Evolutionary conservation across 768 basidiomycete genomes (phyloP), one percentile per base, ranked within the genome.

Genomic region (Sarcodon sp.): DNA sequence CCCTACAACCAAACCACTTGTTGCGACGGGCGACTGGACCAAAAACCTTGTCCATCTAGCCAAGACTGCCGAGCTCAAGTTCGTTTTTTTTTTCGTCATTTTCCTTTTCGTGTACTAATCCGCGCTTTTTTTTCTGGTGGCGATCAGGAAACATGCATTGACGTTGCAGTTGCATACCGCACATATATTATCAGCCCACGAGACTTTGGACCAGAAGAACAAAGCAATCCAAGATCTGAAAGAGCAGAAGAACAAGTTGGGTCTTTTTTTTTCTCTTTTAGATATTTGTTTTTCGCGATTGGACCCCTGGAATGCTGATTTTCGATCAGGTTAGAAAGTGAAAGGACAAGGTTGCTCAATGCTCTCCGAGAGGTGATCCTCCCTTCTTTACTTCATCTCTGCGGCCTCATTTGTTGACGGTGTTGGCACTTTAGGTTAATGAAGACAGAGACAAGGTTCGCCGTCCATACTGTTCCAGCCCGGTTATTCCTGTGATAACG

Each of bases 51-150:
- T 90, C 33, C 84, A 89, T 46, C 72, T 90, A 9, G 87, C 87
- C 6, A 89, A 86, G 67, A 87, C 84, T 1, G 87, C 87, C 7
- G 87, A 90, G 60, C 72, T 90, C 57, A 90, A 90, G 87, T 90
- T 61, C 55, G 84, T 75, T 6, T 18, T 44, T 33, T 27, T 35
- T 27, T 35, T 44, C 43, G 37, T 18, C 47, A 18, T 46, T 8
- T 18, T 43, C 37, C 43, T 48, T 38, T 48, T 51, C 48, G 47
- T 27, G 7, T 43, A 39, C 54, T 54, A 55, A 53, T 45, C 21
- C 44, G 21, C 15, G 48, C 47, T 33, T n/a, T 16, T 12, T 47
- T 16, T 47, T 46, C 11, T 16, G 32, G 8, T 33, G 31, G n/a
- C 15, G 7, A 46, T 41, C 50, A 88, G 86, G 66, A 88, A 88